These are phyloP conservation scores for Persicaria maculosa DNA, from an alignment of 148 eudicot species.

Conservation along the genomic window DNA sequence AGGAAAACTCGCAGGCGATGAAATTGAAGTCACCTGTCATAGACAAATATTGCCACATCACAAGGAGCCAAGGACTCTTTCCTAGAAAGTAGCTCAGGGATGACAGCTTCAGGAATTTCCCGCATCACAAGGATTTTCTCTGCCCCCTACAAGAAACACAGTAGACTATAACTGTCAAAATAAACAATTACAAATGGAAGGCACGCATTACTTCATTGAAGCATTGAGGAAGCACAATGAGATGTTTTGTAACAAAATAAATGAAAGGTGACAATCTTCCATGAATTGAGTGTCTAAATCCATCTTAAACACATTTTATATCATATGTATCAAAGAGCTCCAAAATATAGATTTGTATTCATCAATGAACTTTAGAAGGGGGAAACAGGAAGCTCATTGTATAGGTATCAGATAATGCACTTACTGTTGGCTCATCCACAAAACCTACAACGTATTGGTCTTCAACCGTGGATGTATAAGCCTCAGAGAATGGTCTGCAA, in stretches of 20 bases:
- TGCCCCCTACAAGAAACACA: slow-evolving; percentile 42
- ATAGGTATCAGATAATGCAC: slow-evolving; percentile 15
- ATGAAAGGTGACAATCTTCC: neutral
- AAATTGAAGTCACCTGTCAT: slow-evolving; percentile 52
- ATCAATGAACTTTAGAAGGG: neutral
- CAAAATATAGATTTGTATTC: neutral
- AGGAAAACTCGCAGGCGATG: neutral
- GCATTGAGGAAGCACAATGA: neutral
- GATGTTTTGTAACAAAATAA: neutral
- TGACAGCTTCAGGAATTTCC: slow-evolving; percentile 72
- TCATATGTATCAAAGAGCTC: neutral
- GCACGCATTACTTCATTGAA: neutral
- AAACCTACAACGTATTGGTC: slow-evolving; percentile 60
- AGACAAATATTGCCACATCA: slow-evolving; percentile 76
- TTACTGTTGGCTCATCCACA: slow-evolving; percentile 57
- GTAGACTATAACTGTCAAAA: neutral
- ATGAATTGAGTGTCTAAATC: neutral
- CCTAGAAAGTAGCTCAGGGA: slow-evolving; percentile 38
- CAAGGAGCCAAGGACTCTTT: slow-evolving; percentile 74
- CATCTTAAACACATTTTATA: neutral
- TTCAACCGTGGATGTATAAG: slow-evolving; percentile 36
- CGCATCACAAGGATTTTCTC: slow-evolving; percentile 64
- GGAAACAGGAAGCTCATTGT: neutral
- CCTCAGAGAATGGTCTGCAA: slow-evolving; percentile 67
- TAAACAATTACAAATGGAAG: neutral